Conservation (phyloP, 1,284 basidiomycete genomes). For the Apiotrichum gamsii region DNA sequence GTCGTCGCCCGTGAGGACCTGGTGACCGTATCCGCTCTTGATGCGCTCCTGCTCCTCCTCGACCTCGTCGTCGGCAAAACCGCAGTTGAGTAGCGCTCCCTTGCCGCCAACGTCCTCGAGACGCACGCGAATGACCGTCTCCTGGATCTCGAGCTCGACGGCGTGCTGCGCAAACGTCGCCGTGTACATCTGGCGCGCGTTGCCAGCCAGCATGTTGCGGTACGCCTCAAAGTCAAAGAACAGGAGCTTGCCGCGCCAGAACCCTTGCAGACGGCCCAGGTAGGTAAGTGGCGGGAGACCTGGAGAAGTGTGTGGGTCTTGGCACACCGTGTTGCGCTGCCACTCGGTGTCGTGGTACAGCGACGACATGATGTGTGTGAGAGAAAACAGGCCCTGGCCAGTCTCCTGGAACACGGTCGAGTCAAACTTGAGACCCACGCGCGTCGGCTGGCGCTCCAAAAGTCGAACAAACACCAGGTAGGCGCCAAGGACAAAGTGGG, state of each 20-base stretch:
- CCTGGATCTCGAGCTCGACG: constrained; percentile 38
- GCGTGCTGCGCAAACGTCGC: constrained; percentile 42
- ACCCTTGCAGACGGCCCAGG: constrained; percentile 47
- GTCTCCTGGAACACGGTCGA: constrained; percentile 21
- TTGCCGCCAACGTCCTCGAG: constrained; percentile 42
- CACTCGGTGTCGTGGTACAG: constrained; percentile 46
- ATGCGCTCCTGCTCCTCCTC: constrained; percentile 31
- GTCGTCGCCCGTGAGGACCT: constrained; percentile 27
- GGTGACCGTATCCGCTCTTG: constrained; percentile 34
- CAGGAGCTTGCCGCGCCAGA: constrained; percentile 52
- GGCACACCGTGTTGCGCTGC: constrained; percentile 46
- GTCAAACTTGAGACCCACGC: constrained; percentile 25
- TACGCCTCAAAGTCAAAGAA: constrained; percentile 54
- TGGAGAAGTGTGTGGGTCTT: constrained; percentile 45
- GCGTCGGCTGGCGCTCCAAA: constrained; percentile 34
- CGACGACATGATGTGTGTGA: constrained; percentile 34
- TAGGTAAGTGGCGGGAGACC: constrained; percentile 48
- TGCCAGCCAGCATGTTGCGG: constrained; percentile 49
- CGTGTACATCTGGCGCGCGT: constrained; percentile 46
- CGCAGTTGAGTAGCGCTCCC: constrained; percentile 36
- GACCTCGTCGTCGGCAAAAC: constrained; percentile 34
- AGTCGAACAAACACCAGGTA: constrained; percentile 37
- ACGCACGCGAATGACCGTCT: constrained; percentile 41
- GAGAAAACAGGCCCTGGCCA: constrained; percentile 21
- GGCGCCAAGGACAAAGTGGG: constrained; percentile 30